A percentile compares a stretch with the other conserved stretches of the same genome.
phyloP scores from a whole-genome alignment of 441 rosid species.

The Jatropha podagrica region DNA sequence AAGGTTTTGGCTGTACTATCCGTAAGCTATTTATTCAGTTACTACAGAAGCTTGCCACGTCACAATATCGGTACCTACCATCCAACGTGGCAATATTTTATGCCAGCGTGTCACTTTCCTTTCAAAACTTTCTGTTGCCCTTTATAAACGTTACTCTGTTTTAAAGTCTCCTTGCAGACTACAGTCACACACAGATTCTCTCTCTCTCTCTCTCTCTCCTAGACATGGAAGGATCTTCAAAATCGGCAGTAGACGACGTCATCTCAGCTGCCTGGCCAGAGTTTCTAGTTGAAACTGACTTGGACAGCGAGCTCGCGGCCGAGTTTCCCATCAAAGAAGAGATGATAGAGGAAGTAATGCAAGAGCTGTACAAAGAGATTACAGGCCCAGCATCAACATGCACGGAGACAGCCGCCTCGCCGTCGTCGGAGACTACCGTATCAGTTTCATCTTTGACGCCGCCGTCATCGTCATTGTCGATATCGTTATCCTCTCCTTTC shows the following conservation, averaged over 20 bases:
- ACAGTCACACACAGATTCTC: not conserved
- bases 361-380: constrained; percentile 44
- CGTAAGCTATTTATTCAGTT: constrained; percentile 8
- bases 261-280: constrained; percentile 14
- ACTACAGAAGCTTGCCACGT: constrained; percentile 17
- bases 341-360: constrained; percentile 44
- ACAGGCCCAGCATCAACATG: constrained; percentile 13
- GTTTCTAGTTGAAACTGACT: constrained; percentile 28
- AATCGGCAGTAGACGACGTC: constrained; percentile 7
- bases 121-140: not conserved
- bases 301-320: constrained; percentile 26
- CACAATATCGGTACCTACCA: constrained; percentile 2
- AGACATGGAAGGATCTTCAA: constrained; percentile 21
- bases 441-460: not conserved
- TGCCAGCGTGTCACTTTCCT: constrained; percentile 17
- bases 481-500: not conserved
- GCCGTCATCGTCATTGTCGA: not conserved
- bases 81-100: constrained; percentile 6
- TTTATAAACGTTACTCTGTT: constrained; percentile 17
- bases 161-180: not conserved
- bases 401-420: not conserved
- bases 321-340: constrained; percentile 37
- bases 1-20: not conserved
- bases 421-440: not conserved
- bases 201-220: not conserved